A percentile compares a stretch with the other conserved stretches of the same genome.
phyloP scores from a whole-genome alignment of 2,329 filamentous ascomycete genomes.

The Aspergillus spinulosporus region DNA sequence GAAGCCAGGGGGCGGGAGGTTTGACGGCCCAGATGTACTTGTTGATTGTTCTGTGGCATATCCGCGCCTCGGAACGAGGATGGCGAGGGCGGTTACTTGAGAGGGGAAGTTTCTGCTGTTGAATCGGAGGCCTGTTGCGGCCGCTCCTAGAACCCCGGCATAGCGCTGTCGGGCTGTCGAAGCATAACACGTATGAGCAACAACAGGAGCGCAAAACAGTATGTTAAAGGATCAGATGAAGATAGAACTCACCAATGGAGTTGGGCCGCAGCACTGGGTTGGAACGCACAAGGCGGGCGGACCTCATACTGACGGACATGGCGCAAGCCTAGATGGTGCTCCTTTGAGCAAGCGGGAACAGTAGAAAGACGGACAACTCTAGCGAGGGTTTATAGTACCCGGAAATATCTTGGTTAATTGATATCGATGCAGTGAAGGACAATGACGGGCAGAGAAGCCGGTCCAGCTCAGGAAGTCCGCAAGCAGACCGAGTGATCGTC shows the following conservation, averaged over 20 bases:
- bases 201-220: background rate
- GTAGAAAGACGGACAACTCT: constrained; percentile 17
- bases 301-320: constrained; percentile 43
- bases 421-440: constrained; percentile 9
- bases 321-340: constrained; percentile 31
- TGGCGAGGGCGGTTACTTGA: constrained; percentile 57
- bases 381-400: background rate
- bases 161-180: constrained; percentile 34
- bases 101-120: constrained; percentile 47
- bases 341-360: constrained; percentile 25
- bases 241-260: constrained; percentile 29
- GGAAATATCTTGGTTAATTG: background rate
- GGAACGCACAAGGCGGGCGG: constrained; percentile 41
- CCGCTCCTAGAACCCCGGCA: constrained; percentile 33
- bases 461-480: constrained; percentile 11
- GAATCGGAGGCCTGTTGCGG: constrained; percentile 34
- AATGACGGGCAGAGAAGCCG: constrained; percentile 12
- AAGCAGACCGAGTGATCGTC: background rate
- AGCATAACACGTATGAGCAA: background rate
- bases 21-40: constrained; percentile 43
- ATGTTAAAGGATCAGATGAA: background rate
- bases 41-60: constrained; percentile 61
- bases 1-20: constrained; percentile 81
- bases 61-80: constrained; percentile 54
- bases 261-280: constrained; percentile 33